These are phyloP conservation scores for Phalaenopsis aphrodite DNA, from an alignment of 106 monocot species.

Conservation along the genomic window DNA sequence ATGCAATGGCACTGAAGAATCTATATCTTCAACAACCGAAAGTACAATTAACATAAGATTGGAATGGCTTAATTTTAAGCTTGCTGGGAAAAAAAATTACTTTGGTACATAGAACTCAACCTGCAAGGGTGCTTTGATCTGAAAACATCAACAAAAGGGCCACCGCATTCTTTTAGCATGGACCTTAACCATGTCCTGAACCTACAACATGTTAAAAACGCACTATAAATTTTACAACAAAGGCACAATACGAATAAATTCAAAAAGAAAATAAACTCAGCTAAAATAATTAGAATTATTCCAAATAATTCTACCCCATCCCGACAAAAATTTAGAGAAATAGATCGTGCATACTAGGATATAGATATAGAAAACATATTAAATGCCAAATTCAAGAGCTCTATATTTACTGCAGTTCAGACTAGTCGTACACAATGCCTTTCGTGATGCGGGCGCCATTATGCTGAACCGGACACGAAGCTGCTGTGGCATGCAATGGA, in stretches of 20 bases:
- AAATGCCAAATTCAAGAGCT: no score
- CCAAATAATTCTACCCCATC: background rate
- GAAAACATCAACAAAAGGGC: constrained; percentile 67
- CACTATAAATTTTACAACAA: background rate
- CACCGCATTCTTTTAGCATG: constrained; percentile 48
- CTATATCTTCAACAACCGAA: background rate
- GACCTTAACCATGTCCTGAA: constrained; percentile 76
- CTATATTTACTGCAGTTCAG: no score
- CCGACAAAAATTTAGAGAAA: no score
- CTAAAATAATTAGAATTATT: background rate
- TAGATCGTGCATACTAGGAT: no score
- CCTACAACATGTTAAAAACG: constrained; percentile 22
- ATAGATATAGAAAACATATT: no score
- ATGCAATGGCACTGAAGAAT: background rate
- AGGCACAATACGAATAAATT: background rate
- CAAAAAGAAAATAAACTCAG: background rate
- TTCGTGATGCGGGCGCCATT: no score
- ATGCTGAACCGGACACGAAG: no score
- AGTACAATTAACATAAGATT: background rate
- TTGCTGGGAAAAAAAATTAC: background rate
- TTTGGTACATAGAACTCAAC: constrained; percentile 12
- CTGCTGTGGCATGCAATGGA: no score
- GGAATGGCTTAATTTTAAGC: background rate
- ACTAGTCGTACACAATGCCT: no score
- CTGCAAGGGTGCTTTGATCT: constrained; percentile 64